phyloP scores from a whole-genome alignment of 176 grass and related monocot genomes.

The Chrysopogon serrulatus region DNA sequence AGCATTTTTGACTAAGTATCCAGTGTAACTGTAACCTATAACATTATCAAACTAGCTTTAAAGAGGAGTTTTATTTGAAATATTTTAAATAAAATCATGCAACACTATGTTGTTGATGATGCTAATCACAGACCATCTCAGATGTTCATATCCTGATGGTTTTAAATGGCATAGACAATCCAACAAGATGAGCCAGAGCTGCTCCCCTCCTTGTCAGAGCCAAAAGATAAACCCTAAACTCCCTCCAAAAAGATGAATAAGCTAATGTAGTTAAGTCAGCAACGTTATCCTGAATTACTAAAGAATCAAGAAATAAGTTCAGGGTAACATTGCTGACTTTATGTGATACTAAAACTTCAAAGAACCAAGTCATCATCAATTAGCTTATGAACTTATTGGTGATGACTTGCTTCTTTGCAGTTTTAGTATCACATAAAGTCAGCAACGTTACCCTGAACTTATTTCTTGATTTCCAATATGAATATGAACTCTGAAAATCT shows the following conservation, averaged over 20 bases:
- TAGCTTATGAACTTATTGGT: no score
- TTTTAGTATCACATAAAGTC: no score
- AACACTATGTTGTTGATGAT: not conserved
- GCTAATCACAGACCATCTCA: not conserved
- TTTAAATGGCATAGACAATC: constrained; percentile 1
- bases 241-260: no score
- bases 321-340: not conserved
- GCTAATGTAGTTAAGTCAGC: no score
- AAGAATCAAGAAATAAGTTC: not conserved
- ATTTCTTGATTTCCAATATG: not conserved
- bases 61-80: not conserved
- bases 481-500: not conserved
- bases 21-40: not conserved
- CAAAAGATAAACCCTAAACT: not conserved
- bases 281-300: no score
- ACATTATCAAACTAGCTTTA: not conserved
- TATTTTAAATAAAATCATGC: constrained; percentile 14
- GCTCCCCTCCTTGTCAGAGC: not conserved
- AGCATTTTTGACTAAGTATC: not conserved
- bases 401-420: no score
- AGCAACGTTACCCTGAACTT: no score
- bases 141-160: not conserved
- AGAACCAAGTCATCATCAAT: not conserved
- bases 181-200: not conserved
- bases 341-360: not conserved